Base-by-base conservation (phyloP, 768 basidiomycete species). In the Neoboletus subvelutipes region DNA sequence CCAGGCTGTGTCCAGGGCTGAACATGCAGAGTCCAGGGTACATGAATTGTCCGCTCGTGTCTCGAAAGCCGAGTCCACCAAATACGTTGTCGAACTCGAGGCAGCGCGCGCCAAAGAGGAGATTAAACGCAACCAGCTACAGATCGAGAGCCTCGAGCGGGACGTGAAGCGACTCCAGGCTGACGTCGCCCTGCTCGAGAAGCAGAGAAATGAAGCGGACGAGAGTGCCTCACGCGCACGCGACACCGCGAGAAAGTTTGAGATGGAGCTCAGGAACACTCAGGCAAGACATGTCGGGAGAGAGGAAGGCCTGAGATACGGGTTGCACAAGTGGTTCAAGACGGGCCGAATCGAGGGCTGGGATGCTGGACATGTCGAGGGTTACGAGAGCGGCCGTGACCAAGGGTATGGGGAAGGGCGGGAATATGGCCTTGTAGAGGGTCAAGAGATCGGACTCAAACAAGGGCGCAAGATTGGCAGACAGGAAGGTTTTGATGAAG, bases 1-100 rank as follows among this genome's bases (percentile, higher is more conserved):
- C 45, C 75, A 79, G 37, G 80, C 80, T 0, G 77, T 77, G 36
- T 60, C 73, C 40, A 78, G 83, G 41, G 84, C 81, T 43, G 78
- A 79, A 47, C 75, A 72, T 45, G 78, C 84, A 29, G 84, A 85
- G 68, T 63, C 68, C n/a, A 72, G 73, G 50, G 77, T 77, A 50
- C 77, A 69, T 45, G 80, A 82, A 37, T 64, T 77, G 18, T 56
- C 70, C 15, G 64, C 68, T 9, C 75, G 77, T 29, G 69, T 77
- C 5, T 71, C 70, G 10, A 67, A 66, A 22, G 75, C 78, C 4
- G 82, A 85, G 62, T 67, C 69, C 3, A 75, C 74, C 26, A 76
- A 73, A 52, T 72, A 75, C 46, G 68, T 70, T 41, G 63, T 69
- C 5, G 78, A 77, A 57, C 67, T 76, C 12, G 76, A 78, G 28